Base-by-base conservation (phyloP, 2,329 filamentous ascomycete species). In the Fusarium mundagurra region DNA sequence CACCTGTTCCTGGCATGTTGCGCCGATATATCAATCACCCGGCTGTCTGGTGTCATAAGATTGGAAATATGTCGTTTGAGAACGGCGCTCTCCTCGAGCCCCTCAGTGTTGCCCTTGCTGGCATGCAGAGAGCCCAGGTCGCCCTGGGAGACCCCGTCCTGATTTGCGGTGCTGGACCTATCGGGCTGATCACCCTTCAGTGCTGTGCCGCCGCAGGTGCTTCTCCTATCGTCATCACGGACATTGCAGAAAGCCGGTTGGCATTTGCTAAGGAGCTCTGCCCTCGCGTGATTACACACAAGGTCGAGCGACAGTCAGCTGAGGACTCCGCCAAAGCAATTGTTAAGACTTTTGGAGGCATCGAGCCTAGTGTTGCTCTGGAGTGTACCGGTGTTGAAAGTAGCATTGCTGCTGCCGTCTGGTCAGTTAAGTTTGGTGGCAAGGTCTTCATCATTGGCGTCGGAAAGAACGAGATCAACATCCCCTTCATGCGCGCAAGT, bases 391-490 rank as follows among this genome's bases (percentile, higher is more conserved):
- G 96, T 58, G 94, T 98, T 22, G 95, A 98, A 87, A 94, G 92
- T 84, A 95, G 92, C 82, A 93, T 98, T 79, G 90, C 91, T 11
- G 88, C 93, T 34, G 94, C 95, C 61, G 96, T 98, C 81, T 96
- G 95, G 89, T 92, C 94, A 16, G 90, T 93, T 82, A 97, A 96
- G 85, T 98, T 98, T 80, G 96, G 96, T 75, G 96, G 96, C 78
- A 98, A 97, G 85, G 96, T 98, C 61, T 98, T 98, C 81, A 93
- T 98, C 73, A 97, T 98, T 75, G 96, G 96, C 45, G 95, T 98
- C 6, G 96, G 96, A 76, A 96, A 93, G 88, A 95, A 96, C 82
- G 94, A 98, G 87, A 96, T 98, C 87, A 94, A 90, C 84, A 93
- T 98, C 73, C 96, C 96, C 34, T 98, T 98, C 83, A 98, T 98